phyloP scores from a whole-genome alignment of 2,329 filamentous ascomycete species.

The Eutypa lata region DNA sequence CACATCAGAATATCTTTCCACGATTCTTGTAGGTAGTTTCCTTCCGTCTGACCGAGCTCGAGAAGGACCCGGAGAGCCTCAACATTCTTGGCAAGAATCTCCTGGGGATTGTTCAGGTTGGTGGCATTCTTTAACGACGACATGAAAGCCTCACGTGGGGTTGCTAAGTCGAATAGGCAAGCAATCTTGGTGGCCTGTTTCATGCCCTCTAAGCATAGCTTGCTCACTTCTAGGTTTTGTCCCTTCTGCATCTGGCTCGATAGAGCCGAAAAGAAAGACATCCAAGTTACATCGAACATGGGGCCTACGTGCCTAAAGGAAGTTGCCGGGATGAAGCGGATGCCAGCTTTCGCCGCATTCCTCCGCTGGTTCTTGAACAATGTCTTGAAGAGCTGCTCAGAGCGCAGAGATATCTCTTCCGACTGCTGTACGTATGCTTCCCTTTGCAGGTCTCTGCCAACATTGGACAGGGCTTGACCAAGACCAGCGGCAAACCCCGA shows the following conservation, averaged over 20 bases:
- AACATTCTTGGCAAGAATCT: slow-evolving; percentile 94
- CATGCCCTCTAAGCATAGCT: slow-evolving; percentile 90
- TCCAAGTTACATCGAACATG: slow-evolving; percentile 99
- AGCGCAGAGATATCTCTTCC: slow-evolving; percentile 76
- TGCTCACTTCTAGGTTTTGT: slow-evolving; percentile 88
- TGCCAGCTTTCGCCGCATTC: slow-evolving; percentile 65
- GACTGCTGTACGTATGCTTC: slow-evolving; percentile 95
- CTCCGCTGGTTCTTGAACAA: slow-evolving; percentile 85
- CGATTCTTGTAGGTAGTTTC: slow-evolving; percentile 81
- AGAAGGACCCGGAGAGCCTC: slow-evolving; percentile 90
- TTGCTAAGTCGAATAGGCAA: slow-evolving; percentile 88
- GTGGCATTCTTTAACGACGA: slow-evolving; percentile 90
- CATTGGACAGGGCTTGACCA: slow-evolving; percentile 85
- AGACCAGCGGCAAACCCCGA: slow-evolving; percentile 76
- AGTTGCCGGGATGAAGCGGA: slow-evolving; percentile 85
- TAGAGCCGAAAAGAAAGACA: slow-evolving; percentile 94
- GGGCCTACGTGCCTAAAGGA: slow-evolving; percentile 93
- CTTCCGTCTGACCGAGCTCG: slow-evolving; percentile 89
- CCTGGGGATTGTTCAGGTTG: slow-evolving; percentile 90
- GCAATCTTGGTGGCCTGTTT: slow-evolving; percentile 90
- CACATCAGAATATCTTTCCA: slow-evolving; percentile 96
- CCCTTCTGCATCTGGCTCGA: slow-evolving; percentile 92
- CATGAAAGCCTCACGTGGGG: slow-evolving; percentile 92
- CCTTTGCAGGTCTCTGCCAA: slow-evolving; percentile 84
- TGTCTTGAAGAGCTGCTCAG: slow-evolving; percentile 86